phyloP scores from a whole-genome alignment of 225 moss, liverwort and hornwort genomes.

The Ulota crispa region DNA sequence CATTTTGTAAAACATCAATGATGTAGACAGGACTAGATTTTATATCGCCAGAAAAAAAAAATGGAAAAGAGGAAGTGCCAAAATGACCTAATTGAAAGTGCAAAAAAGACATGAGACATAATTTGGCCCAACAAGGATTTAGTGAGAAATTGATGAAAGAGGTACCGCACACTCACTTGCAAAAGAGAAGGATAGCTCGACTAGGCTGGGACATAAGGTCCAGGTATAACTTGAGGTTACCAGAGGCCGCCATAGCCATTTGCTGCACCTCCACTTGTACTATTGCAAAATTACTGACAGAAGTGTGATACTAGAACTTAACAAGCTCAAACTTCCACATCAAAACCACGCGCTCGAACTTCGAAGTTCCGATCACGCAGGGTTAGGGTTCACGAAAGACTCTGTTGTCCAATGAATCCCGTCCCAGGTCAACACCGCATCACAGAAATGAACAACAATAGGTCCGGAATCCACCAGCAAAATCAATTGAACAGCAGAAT shows the following conservation, averaged over 20 bases:
- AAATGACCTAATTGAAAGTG: background rate
- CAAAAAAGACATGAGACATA: background rate
- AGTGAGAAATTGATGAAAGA: background rate
- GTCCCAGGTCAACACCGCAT: background rate
- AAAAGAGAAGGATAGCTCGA: constrained; percentile 56
- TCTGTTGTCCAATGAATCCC: background rate
- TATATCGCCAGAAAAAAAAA: background rate
- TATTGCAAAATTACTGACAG: background rate
- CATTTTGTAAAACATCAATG: background rate
- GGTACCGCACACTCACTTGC: constrained; percentile 31
- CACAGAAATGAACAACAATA: background rate
- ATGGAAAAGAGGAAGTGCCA: background rate
- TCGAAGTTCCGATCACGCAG: background rate
- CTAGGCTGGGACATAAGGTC: constrained; percentile 65
- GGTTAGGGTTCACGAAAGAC: constrained; percentile 10
- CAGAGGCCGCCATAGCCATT: constrained; percentile 30
- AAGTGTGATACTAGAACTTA: background rate
- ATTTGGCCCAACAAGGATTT: background rate
- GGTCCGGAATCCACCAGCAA: background rate
- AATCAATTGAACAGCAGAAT: background rate
- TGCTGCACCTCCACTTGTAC: constrained; percentile 12
- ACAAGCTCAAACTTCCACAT: background rate
- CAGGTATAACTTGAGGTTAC: constrained; percentile 38
- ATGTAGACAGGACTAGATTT: background rate
- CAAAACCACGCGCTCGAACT: background rate